Base-by-base conservation (phyloP, 2,329 filamentous ascomycete genomes). In the Colletotrichum noveboracense region DNA sequence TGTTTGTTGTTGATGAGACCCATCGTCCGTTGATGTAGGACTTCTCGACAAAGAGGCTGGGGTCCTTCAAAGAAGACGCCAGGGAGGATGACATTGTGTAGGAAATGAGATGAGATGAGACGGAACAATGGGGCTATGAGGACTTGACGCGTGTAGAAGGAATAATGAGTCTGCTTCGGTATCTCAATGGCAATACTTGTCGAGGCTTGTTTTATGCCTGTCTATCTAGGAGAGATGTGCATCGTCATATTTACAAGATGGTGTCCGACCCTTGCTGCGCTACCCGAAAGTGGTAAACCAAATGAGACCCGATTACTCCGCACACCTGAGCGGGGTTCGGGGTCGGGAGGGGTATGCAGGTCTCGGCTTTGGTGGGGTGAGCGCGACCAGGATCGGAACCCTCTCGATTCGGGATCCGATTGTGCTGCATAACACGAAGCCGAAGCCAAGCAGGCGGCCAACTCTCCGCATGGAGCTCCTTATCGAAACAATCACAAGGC, bases 1-100 rank as follows among this genome's bases (percentile, higher is more conserved):
- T 62, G n/a, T 55, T 48, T 7, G 48, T 61, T 13, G 43, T 30
- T 36, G 68, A 75, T 24, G 28, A 16, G 16, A 71, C 36, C 72
- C 72, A 75, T 36, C 58, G 61, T 16, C 72, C 72, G 16, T 67
- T 26, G 61, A 75, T 38, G 52, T 66, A 75, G 24, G 68, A 64
- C 21, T 71, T 75, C 32, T 64, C 52, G 21, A 71, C 36, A 28
- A 75, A 58, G 2, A 75, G 72, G 13, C 55, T 55, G 28, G 61
- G 67, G 52, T 75, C 55, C 32, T 71, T 75, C 67, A 75, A 2
- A 6, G 52, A 52, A 6, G 52, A 66, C 24, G 52, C 28, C 10
- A 71, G 24, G 12, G 56, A 38, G n/a, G 61, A 26, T 28, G 70
- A 26, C 70, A 71, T 71, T 43, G 26, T 56, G 66, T 28, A 28